Evolutionary conservation across 2,329 filamentous ascomycete genomes (phyloP).

Genomic region (Sordariomycetes sp.): DNA sequence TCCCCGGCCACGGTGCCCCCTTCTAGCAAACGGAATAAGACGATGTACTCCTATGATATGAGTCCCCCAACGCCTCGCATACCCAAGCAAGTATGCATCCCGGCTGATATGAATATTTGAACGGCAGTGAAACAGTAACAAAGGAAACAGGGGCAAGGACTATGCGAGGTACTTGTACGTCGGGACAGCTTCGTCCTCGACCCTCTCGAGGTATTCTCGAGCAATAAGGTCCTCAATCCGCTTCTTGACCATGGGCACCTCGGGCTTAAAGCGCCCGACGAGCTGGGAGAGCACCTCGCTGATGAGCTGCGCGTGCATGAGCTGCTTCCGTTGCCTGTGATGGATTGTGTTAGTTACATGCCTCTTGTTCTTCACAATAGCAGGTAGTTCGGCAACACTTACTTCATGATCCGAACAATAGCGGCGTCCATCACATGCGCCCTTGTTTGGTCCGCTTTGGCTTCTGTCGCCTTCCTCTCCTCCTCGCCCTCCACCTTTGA

Average conservation of each 20-base stretch:
- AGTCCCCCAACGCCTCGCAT: neutral
- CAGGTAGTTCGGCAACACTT: constrained; percentile 25
- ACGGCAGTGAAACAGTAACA: neutral
- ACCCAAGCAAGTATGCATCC: neutral
- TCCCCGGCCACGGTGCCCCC: neutral
- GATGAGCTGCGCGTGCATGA: constrained; percentile 58
- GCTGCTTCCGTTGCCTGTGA: constrained; percentile 59
- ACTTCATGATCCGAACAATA: constrained; percentile 81
- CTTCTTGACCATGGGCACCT: constrained; percentile 68
- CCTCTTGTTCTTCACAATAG: neutral
- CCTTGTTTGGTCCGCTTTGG: constrained; percentile 63
- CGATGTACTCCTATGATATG: neutral
- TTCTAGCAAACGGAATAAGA: neutral
- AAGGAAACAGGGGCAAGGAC: neutral
- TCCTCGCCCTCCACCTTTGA: constrained; percentile 75
- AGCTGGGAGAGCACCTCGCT: constrained; percentile 64
- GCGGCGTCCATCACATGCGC: constrained; percentile 65
- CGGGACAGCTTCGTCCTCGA: constrained; percentile 54
- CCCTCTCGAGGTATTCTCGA: constrained; percentile 67
- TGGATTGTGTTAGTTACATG: neutral
- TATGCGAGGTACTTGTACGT: constrained; percentile 65
- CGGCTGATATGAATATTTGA: neutral
- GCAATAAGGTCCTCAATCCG: constrained; percentile 70
- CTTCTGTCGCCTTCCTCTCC: constrained; percentile 60
- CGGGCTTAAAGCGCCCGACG: constrained; percentile 59